Evolutionary conservation across 2,329 filamentous ascomycete genomes (phyloP), one percentile per base, ranked within the genome.

Genomic region (Epicoccum sorghinum): DNA sequence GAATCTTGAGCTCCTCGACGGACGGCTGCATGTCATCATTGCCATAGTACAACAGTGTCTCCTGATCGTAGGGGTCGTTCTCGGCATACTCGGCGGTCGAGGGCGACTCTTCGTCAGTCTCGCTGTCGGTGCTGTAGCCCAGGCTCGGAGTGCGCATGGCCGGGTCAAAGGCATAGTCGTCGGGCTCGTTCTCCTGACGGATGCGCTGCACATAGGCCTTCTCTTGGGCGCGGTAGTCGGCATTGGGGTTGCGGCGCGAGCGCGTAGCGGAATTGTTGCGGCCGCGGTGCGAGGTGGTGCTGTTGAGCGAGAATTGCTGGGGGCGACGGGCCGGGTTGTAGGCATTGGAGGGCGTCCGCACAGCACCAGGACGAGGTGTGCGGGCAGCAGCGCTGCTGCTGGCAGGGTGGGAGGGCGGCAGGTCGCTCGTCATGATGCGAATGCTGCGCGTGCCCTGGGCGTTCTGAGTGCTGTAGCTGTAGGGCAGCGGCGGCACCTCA

Each of bases 121-220:
- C 92, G 6, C 91, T 92, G 61, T 95, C 92, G 45, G 80, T 82
- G 57, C 78, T 84, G 65, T 89, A 88, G 55, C 83, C 85, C 60
- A 91, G 78, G 59, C 84, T 87, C 37, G 86, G 86, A 2, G 87
- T 85, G 62, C 90, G 89, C 10, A 86, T 81, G 51, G 92, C 87
- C 59, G 80, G 75, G 59, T 78, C 77, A 65, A 92, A 90, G 45
- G 41, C 23, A 78, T 93, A 95, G 62, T 90, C 87, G 57, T 83
- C 83, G 39, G 80, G 78, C 38, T 78, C 75, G 54, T 86, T 85
- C 62, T 95, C 90, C 71, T 96, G 91, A 53, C 92, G 87, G 69
- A 98, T 84, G 65, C 93, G 88, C 75, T 96, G 91, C 30, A 98
- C 89, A 72, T 99, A 99, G 52, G 93, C 93, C 72, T 93, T 91